Evolutionary conservation across 371 early-diverging fungal species (phyloP), one percentile per base, ranked within the genome.

Genomic region (Thermomucor indicae-seudaticae): DNA sequence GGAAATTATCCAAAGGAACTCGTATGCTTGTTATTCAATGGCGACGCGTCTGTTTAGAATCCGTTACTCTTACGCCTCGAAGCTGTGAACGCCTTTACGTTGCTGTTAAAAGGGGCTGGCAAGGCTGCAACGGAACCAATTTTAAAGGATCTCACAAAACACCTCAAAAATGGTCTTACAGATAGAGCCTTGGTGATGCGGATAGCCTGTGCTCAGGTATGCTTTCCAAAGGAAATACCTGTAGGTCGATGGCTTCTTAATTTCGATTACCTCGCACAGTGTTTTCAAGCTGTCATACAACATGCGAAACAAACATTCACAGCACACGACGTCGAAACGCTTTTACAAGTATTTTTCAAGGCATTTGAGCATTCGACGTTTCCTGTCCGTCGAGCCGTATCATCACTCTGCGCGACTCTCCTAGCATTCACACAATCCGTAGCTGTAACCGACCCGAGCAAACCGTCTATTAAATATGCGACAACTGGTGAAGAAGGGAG

Each of bases 181-280:
- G 93, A 95, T 60, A 91, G 91, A 57, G 76, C 84, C 8, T 69
- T 86, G 4, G 70, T 86, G 4, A 80, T 95, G 55, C 79, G 90
- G 22, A 66, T 83, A 10, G 85, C 84, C 2, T 79, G 78, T 24
- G 79, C 85, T n/a, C 83, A 92, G 78, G 93, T 89, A 72, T 53
- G 39, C 25, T 24, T 14, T 8, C 10, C n/a, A 29, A 29, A 7
- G 14, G 34, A 50, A 47, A 57, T 11, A 57, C 58, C 40, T 58
- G 54, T 37, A 5, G 23, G 6, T n/a, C 6, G 2, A 34, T 30
- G 16, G 23, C 5, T 14, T 1, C 39, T 37, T 31, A 38, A 23
- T 22, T n/a, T n/a, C n/a, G 20, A 16, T 25, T 4, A 12, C 2
- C 17, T 19, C 12, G 1, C 29, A n/a, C 57, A 80, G 80, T 81